Evolutionary conservation across 2,329 filamentous ascomycete genomes (phyloP).

Genomic region (Elsinoe perseae): DNA sequence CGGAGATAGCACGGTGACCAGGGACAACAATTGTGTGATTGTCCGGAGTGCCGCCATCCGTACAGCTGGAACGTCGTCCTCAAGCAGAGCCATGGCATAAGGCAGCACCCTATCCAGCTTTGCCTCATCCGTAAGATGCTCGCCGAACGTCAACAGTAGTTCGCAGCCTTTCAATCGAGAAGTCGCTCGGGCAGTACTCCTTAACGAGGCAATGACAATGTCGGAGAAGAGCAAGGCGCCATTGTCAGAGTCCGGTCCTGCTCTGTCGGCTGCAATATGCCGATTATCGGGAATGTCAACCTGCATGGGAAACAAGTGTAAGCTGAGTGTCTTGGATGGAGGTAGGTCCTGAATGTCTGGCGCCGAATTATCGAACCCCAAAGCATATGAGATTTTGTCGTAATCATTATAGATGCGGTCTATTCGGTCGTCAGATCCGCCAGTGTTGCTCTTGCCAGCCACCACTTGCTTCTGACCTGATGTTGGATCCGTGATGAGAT

Average conservation of each 20-base stretch:
- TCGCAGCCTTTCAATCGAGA: conserved; percentile 85
- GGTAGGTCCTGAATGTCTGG: conserved; percentile 25
- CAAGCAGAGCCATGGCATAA: conserved; percentile 75
- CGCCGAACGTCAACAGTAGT: conserved; percentile 81
- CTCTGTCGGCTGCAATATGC: conserved; percentile 57
- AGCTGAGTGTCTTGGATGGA: conserved; percentile 37
- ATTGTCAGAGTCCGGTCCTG: conserved; percentile 57
- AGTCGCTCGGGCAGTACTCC: conserved; percentile 82
- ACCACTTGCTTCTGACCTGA: conserved; percentile 67
- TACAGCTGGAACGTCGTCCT: conserved; percentile 75
- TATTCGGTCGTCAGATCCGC: conserved; percentile 87
- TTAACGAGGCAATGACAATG: conserved; percentile 76
- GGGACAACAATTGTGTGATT: conserved; percentile 77
- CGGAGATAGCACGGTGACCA: conserved; percentile 79
- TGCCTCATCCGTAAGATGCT: conserved; percentile 86
- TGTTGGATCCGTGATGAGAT: conserved; percentile 82
- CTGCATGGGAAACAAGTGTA: conserved; percentile 68
- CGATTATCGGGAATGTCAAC: conserved; percentile 82
- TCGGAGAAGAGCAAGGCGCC: conserved; percentile 89
- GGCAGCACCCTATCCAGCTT: conserved; percentile 90
- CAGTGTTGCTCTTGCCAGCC: conserved; percentile 61
- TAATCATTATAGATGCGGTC: conserved; percentile 90
- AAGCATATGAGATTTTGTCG: conserved; percentile 93
- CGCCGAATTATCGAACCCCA: conserved; percentile 44
- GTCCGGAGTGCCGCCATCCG: conserved; percentile 77